phyloP scores from a whole-genome alignment of 2,329 filamentous ascomycete species.

The Alternaria sp. region DNA sequence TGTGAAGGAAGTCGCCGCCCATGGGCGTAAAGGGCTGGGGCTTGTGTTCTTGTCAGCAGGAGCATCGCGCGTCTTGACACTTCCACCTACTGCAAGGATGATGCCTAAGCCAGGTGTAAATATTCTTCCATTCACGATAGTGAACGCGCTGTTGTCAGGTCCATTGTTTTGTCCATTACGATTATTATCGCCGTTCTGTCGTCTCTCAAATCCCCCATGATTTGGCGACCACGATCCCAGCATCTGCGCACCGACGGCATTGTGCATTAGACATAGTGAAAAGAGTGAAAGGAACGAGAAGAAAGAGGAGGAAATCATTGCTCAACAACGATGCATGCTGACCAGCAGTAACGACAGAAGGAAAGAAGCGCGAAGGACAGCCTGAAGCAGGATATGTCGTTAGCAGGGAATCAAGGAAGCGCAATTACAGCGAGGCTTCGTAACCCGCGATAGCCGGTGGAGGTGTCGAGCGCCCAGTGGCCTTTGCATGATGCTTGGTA shows the following conservation, averaged over 20 bases:
- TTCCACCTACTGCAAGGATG: constrained; percentile 60
- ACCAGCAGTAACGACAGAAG: constrained; percentile 21
- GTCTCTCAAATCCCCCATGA: constrained; percentile 8
- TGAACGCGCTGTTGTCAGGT: constrained; percentile 54
- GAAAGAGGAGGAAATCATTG: constrained; percentile 31
- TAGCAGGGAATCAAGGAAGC: constrained; percentile 4
- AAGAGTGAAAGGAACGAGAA: constrained; percentile 19
- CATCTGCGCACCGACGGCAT: constrained; percentile 34
- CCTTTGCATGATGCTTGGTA: constrained; percentile 11
- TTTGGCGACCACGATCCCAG: constrained; percentile 27
- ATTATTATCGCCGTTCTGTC: constrained; percentile 29
- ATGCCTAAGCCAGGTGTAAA: constrained; percentile 73
- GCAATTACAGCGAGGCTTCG: not conserved
- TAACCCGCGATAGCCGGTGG: constrained; percentile 1
- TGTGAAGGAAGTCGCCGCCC: constrained; percentile 60
- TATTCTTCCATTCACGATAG: constrained; percentile 68
- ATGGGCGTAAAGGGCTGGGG: constrained; percentile 48
- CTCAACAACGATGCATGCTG: constrained; percentile 40
- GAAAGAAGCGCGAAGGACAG: not conserved
- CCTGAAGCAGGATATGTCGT: not conserved
- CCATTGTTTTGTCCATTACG: constrained; percentile 24
- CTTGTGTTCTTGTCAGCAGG: constrained; percentile 20
- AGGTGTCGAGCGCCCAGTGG: not conserved
- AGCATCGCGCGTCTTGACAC: not conserved
- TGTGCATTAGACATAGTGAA: constrained; percentile 25